Evolutionary conservation across 768 basidiomycete species (phyloP), one percentile per base, ranked within the genome.

Genomic region (Pleurotus citrinopileatus): DNA sequence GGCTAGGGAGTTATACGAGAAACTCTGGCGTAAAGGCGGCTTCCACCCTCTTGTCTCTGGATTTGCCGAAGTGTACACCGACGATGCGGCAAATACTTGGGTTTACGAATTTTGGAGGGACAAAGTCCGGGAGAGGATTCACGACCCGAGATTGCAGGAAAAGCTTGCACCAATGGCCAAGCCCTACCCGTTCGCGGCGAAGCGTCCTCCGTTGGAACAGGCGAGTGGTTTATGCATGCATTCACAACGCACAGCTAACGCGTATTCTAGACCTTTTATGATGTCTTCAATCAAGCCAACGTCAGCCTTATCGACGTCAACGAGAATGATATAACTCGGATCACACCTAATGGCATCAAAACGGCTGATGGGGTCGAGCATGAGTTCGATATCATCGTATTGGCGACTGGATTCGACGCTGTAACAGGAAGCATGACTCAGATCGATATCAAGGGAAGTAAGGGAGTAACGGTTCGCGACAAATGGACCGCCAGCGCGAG

Each of bases 21-120:
- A 62, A 4, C 44, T 60, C 3, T 67, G 63, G 63, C 23, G 15
- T 1, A 56, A 44, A 9, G 66, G 66, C 0, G 64, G 64, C 4
- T 64, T 65, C 28, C 23, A 48, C 25, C 64, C 56, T 37, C 55
- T 62, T 40, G 54, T 63, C n/a, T 61, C 57, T 1, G 56, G 53
- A 4, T 62, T 44, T 32, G 22, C 52, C 5, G 64, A 65, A 40
- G 46, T 58, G 15, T 57, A 61, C 22, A 34, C 25, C 5, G 50
- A 65, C 17, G 44, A 60, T 42, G 52, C 53, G 13, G 60, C 58
- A 5, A 66, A 67, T 42, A 57, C 55, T 5, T 60, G 55, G 42
- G 59, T 54, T 8, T 66, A 67, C 52, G 44, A 23, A 29, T 67
- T 65, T 29, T 67, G 65, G 66, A 56, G 62, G 52, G 57, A 62